Percentiles rank a stretch among this genome's conserved stretches.
These are phyloP conservation scores for Fraxinus dipetala DNA, from an alignment of 305 asterid species.

Conservation along the genomic window DNA sequence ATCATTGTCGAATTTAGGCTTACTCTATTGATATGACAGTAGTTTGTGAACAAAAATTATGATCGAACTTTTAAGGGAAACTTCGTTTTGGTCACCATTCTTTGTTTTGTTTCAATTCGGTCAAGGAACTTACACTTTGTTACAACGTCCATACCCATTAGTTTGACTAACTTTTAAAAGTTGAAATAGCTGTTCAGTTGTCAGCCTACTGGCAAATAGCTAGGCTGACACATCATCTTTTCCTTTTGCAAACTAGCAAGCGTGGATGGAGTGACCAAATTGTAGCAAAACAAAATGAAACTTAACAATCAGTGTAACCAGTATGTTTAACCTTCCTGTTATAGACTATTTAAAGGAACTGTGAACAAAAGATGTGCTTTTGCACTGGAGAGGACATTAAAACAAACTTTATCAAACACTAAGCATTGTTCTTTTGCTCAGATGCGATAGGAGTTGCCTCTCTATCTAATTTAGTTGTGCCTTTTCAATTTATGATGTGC, in stretches of 20 bases:
- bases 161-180: neutral
- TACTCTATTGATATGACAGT: neutral
- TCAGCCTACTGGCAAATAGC: neutral
- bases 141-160: neutral
- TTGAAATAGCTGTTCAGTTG: neutral
- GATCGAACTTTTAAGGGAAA: neutral
- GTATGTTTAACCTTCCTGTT: neutral
- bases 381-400: neutral
- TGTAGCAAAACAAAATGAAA: neutral
- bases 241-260: neutral
- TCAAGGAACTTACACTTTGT: neutral
- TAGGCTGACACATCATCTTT: neutral
- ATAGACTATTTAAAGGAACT: neutral
- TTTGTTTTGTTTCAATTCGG: neutral
- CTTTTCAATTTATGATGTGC: slow-evolving; percentile 8
- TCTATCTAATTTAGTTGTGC: neutral
- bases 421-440: neutral
- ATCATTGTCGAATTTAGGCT: neutral
- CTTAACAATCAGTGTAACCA: neutral
- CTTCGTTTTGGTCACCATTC: neutral
- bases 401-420: neutral
- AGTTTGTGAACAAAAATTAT: neutral
- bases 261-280: neutral
- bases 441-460: neutral
- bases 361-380: neutral